Evolutionary conservation across 306 rosid species (phyloP), one percentile per base, ranked within the genome.

Genomic region (Begonia loranthoides): DNA sequence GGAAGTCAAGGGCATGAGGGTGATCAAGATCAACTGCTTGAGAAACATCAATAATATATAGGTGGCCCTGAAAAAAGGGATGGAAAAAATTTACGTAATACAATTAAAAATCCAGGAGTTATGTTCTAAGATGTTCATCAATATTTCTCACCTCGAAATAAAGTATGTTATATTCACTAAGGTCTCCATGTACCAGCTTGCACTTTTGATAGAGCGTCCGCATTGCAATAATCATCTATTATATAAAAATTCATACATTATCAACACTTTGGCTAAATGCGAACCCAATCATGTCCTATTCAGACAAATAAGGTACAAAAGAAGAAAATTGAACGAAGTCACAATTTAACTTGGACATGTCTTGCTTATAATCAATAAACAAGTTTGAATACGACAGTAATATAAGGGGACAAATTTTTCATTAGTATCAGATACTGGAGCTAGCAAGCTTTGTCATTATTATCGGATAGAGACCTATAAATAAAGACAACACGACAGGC

Each of bases 101-200:
- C 5, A 5, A 55, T 5, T 33, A n/a, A 28, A 11, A 15, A 16
- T 12, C 2, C 16, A 9, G 12, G 12, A 6, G 24, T 7, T 28
- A 13, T 17, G 51, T 58, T 19, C 53, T 61, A 34, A 10, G 52
- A 22, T 3, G 6, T 15, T 47, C 0, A 10, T 12, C 10, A 22
- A 13, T 45, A 17, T 16, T n/a, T 44, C 61, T 61, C 58, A 77
- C 97, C 85, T 89, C 95, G 73, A 9, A 79, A 74, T 81, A 81
- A 50, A 84, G 97, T 63, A 79, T 75, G 65, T 81, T 89, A 66
- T 89, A 84, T 73, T 89, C 97, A 41, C 97, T 82, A 43, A 89
- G 95, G 58, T 89, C 97, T 40, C 95, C 95, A 22, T 89, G 97
- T 63, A 89, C 97, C 70, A 89, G 64, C 73, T 79, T 89, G 81